Percentiles rank a stretch among this genome's conserved stretches.
These are phyloP conservation scores for Candida hispaniensis DNA, from an alignment of 805 yeast species.

Conservation along the genomic window DNA sequence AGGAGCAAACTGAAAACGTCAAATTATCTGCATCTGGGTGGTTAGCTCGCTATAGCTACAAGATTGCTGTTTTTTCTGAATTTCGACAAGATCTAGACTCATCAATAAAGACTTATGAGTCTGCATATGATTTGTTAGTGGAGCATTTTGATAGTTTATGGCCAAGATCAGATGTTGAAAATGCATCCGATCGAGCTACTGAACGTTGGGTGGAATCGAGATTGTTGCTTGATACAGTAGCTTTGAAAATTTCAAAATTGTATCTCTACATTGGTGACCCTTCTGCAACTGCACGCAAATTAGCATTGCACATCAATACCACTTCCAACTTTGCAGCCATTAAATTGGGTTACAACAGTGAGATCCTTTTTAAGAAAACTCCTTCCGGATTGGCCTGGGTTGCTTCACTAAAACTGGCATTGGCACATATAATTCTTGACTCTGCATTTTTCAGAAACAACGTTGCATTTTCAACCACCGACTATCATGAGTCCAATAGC, in stretches of 20 bases:
- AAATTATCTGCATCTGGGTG: conserved; percentile 27
- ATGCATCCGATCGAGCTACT: conserved; percentile 13
- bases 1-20: neutral
- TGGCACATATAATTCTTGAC: conserved; percentile 33
- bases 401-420: conserved; percentile 52
- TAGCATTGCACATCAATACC: conserved; percentile 49
- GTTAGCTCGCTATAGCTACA: conserved; percentile 43
- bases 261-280: conserved; percentile 51
- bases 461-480: conserved; percentile 4
- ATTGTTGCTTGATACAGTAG: conserved; percentile 45
- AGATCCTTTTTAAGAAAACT: conserved; percentile 20
- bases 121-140: conserved; percentile 42
- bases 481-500: conserved; percentile 10
- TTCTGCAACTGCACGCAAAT: conserved; percentile 50
- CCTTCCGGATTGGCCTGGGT: conserved; percentile 40
- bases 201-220: conserved; percentile 38
- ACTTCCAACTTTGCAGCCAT: conserved; percentile 34
- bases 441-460: conserved; percentile 10
- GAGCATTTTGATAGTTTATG: conserved; percentile 30
- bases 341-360: conserved; percentile 23
- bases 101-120: conserved; percentile 42
- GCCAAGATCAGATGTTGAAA: conserved; percentile 14
- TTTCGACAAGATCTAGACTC: conserved; percentile 38
- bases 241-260: conserved; percentile 52
- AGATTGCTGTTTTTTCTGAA: conserved; percentile 42